Base-by-base conservation (phyloP, 1,139 yeast species). In the Yamadazyma atmosphaerica region DNA sequence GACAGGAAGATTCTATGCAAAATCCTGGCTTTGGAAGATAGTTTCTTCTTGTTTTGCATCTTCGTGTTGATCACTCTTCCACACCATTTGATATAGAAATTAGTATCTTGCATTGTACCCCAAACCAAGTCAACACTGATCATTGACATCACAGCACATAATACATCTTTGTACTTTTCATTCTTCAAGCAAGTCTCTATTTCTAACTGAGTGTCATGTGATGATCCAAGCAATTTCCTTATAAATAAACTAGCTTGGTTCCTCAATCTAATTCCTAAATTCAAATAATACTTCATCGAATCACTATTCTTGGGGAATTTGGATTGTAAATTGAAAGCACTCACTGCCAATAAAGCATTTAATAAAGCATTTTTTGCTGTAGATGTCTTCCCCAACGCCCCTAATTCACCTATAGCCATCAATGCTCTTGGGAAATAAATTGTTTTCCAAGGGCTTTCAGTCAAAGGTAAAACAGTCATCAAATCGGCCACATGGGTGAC, bases 81-180 rank as follows among this genome's bases (percentile, higher is more conserved):
- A 64, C 95, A 86, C 54, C 89, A 81, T 37, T 80, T 76, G 40
- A 88, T 68, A 59, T 87, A 86, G 42, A 81, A 74, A 44, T 81
- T 80, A 50, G 95, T 86, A 49, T 86, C 95, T 43, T 84, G 83
- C 94, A 86, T 86, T 1, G 94, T 83, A 1, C 96, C 96, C 86
- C 95, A 85, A 7, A 86, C 92, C 40, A 86, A 82, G 62, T 88
- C 96, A 39, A 88, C 87, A 16, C 90, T 81, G 36, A 83, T 86
- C 95, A 88, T 86, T 2, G 94, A 82, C 63, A 88, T 72, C 15
- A 87, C 83, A 0, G 95, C 94, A 36, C 89, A 85, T 26, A 88
- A 62, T 4, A 87, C 86, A 55, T 88, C 96, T 55, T 88, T 87
- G 58, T 87, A 87, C 55, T 85, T 83, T 50, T 86, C 94, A 33